A percentile compares a stretch with the other conserved stretches of the same genome.
phyloP scores from a whole-genome alignment of 2,329 filamentous ascomycete genomes.

The Lecanicillium sp. region DNA sequence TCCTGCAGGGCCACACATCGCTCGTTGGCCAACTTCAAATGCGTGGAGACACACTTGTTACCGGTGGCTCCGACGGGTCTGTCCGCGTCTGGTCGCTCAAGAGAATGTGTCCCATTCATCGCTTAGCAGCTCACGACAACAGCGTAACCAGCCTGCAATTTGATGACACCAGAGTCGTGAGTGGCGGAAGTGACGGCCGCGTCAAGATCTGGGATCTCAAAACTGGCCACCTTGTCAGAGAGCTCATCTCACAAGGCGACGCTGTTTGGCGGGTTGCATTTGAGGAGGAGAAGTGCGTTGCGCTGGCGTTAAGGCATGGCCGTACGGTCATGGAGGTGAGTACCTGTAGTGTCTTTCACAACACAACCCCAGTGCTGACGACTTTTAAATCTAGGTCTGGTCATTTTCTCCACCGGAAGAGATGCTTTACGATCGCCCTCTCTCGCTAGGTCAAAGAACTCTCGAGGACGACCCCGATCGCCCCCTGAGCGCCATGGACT shows the following conservation, averaged over 20 bases:
- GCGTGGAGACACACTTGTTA: slow-evolving; percentile 89
- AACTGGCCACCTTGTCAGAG: slow-evolving; percentile 81
- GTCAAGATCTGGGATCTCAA: slow-evolving; percentile 98
- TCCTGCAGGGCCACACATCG: slow-evolving; percentile 93
- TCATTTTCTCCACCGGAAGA: slow-evolving; percentile 86
- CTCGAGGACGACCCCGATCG: slow-evolving; percentile 38
- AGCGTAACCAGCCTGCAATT: slow-evolving; percentile 97
- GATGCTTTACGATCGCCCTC: slow-evolving; percentile 43
- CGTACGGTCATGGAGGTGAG: slow-evolving; percentile 96
- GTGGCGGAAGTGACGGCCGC: slow-evolving; percentile 91
- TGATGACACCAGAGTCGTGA: slow-evolving; percentile 90
- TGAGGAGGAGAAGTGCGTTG: slow-evolving; percentile 96
- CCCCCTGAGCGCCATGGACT: slow-evolving; percentile 43
- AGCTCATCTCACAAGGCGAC: slow-evolving; percentile 85
- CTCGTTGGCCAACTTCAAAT: slow-evolving; percentile 95
- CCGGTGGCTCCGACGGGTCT: slow-evolving; percentile 90
- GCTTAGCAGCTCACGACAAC: slow-evolving; percentile 93
- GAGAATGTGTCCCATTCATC: slow-evolving; percentile 85
- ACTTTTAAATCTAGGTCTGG: slow-evolving; percentile 63
- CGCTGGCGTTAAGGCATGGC: slow-evolving; percentile 77
- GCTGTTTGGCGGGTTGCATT: slow-evolving; percentile 98
- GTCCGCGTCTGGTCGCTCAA: slow-evolving; percentile 94
- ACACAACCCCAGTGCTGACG: too few relatives aligned
- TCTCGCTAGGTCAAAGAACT: slow-evolving; percentile 40
- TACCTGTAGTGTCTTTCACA: slow-evolving; percentile 9